These are phyloP conservation scores for Hemileia vastatrix DNA, from an alignment of 1,284 basidiomycete genomes.

Conservation along the genomic window DNA sequence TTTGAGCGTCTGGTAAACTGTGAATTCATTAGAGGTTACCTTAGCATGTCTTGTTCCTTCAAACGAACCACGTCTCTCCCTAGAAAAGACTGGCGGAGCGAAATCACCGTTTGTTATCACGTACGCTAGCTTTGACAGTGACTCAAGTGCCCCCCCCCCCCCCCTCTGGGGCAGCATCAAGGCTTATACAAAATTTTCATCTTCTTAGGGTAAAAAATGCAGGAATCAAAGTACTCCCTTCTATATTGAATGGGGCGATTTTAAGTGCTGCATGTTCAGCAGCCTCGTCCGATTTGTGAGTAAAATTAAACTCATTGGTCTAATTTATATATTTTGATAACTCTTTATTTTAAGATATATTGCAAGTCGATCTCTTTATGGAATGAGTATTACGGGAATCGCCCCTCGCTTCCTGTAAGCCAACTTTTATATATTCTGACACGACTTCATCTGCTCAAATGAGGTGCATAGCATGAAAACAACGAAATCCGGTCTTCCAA, in stretches of 20 bases:
- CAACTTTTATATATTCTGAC: not conserved
- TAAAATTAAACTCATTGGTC: not conserved
- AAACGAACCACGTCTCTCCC: conserved; percentile 16
- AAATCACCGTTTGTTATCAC: conserved; percentile 24
- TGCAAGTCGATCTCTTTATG: conserved; percentile 20
- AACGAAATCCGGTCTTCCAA: conserved; percentile 11
- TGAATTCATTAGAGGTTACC: not conserved
- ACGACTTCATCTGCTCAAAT: not conserved
- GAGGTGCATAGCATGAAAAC: conserved; percentile 5
- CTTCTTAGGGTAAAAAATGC: conserved; percentile 19
- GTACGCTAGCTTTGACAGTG: conserved; percentile 1
- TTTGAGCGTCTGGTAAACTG: not conserved
- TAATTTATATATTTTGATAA: not conserved
- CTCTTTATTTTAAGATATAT: conserved; percentile 10
- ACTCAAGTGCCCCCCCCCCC: no score
- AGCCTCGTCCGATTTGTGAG: conserved; percentile 23
- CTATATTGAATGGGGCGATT: conserved; percentile 12
- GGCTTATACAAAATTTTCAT: not conserved
- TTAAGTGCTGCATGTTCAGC: conserved; percentile 18
- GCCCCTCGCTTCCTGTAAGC: conserved; percentile 21
- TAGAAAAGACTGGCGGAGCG: conserved; percentile 8
- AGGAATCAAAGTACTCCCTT: conserved; percentile 22
- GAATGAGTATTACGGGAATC: conserved; percentile 20
- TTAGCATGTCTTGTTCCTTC: conserved; percentile 21
- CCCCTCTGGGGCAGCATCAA: no score